Percentiles rank a stretch among this genome's conserved stretches.
These are phyloP conservation scores for Collybia sp. DNA, from an alignment of 768 basidiomycete genomes.

Conservation along the genomic window DNA sequence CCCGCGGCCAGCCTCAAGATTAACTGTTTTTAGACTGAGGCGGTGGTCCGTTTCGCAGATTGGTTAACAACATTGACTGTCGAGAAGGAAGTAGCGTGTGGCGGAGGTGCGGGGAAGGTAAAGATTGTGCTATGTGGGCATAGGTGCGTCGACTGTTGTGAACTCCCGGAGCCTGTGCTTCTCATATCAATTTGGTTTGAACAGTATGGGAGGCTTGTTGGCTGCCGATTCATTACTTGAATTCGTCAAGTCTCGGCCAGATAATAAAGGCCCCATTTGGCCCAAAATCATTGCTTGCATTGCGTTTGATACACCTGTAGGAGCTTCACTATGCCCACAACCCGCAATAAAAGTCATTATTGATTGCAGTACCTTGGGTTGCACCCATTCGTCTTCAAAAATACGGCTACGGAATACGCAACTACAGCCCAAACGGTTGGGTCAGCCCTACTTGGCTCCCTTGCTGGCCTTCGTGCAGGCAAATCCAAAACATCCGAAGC, in stretches of 20 bases:
- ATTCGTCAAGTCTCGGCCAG: conserved; percentile 64
- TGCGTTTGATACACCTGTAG: conserved; percentile 88
- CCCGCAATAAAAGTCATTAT: conserved; percentile 1
- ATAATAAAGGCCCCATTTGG: conserved; percentile 70
- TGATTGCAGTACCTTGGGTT: conserved; percentile 74
- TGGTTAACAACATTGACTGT: conserved; percentile 90
- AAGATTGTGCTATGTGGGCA: conserved; percentile 89
- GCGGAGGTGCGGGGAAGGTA: conserved; percentile 71
- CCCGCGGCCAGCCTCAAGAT: not conserved
- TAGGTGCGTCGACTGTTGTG: conserved; percentile 51
- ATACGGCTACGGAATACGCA: conserved; percentile 72
- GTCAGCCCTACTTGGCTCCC: conserved; percentile 54
- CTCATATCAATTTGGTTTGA: not conserved
- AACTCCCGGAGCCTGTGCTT: not conserved
- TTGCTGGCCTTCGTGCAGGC: conserved; percentile 44
- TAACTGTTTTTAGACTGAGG: conserved; percentile 51
- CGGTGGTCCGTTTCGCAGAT: conserved; percentile 82
- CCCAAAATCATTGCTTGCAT: conserved; percentile 81
- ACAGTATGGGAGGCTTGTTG: conserved; percentile 89
- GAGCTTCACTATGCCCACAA: conserved; percentile 14
- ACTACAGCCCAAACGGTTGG: conserved; percentile 60
- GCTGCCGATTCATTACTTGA: conserved; percentile 80
- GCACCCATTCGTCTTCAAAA: conserved; percentile 83
- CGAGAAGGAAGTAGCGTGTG: conserved; percentile 75
- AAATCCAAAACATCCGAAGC: conserved; percentile 30